Evolutionary conservation across 192 early-diverging fungal species (phyloP).

Genomic region (Backusella australiensis): DNA sequence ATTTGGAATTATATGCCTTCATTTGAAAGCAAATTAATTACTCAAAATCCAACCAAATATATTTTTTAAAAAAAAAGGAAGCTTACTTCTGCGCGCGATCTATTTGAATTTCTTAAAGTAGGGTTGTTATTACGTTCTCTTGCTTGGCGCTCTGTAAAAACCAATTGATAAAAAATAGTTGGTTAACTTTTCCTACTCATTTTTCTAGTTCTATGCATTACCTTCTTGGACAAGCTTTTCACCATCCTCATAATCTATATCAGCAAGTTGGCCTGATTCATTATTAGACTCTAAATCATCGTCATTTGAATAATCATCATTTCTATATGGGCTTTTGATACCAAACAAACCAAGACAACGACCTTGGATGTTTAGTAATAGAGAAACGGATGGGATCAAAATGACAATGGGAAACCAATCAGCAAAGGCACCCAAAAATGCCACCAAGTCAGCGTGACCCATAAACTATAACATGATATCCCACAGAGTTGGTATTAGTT

Average conservation of each 20-base stretch:
- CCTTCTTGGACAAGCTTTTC: conserved; percentile 30
- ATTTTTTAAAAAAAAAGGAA: neutral
- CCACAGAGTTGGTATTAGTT: neutral
- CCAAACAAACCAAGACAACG: conserved; percentile 70
- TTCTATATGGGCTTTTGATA: conserved; percentile 38
- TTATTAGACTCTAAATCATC: conserved; percentile 29
- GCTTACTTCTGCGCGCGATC: neutral
- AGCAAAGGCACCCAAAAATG: conserved; percentile 87
- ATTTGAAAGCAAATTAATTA: neutral
- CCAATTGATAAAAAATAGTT: neutral
- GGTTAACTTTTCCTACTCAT: neutral
- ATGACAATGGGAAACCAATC: conserved; percentile 88
- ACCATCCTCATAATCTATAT: conserved; percentile 34
- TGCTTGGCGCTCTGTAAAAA: neutral
- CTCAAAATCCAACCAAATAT: neutral
- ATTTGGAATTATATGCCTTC: neutral
- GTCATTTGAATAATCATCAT: conserved; percentile 29
- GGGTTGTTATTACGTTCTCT: neutral
- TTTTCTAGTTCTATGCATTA: neutral
- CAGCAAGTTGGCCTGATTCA: neutral
- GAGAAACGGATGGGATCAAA: conserved; percentile 70
- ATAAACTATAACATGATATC: conserved; percentile 48
- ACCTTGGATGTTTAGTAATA: conserved; percentile 81
- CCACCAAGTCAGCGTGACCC: conserved; percentile 84
- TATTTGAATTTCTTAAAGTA: neutral